Conservation (phyloP, 2,329 filamentous ascomycete species). For the Diaporthe sp. region DNA sequence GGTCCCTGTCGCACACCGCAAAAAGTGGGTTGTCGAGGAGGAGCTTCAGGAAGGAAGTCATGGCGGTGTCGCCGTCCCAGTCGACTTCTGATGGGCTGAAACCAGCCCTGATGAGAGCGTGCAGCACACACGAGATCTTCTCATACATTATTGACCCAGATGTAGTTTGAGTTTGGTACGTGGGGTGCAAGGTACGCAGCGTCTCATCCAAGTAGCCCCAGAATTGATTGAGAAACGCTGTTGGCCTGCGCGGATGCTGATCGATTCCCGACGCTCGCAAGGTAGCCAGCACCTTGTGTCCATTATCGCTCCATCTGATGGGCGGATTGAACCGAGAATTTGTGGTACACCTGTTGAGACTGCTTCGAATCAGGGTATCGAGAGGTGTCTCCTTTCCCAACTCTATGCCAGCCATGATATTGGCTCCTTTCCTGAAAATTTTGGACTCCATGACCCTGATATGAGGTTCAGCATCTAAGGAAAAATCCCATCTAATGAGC, state of each 20-base stretch:
- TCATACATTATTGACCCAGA: too few species aligned
- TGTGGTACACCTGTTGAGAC: background rate
- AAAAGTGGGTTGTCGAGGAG: background rate
- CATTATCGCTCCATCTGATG: too few species aligned
- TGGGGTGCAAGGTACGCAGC: background rate
- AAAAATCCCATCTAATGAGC: background rate
- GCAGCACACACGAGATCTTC: background rate
- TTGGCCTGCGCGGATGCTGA: background rate
- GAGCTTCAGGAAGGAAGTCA: background rate
- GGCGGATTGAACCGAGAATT: too few species aligned
- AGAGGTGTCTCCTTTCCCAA: background rate
- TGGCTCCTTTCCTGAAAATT: background rate
- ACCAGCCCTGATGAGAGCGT: background rate
- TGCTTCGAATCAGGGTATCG: background rate
- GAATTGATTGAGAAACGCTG: background rate
- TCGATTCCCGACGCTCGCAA: background rate
- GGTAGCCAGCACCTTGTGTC: background rate
- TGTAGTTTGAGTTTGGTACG: background rate
- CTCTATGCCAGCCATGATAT: background rate
- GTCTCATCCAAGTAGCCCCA: background rate
- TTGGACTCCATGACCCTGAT: background rate
- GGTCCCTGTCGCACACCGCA: background rate
- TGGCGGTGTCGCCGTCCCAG: background rate
- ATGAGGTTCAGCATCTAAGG: background rate
- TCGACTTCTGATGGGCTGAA: conserved; percentile 8